Percentiles rank a stretch among this genome's conserved stretches.
These are phyloP conservation scores for Amaranthus tricolor DNA, from an alignment of 179 eudicot species.

Conservation along the genomic window DNA sequence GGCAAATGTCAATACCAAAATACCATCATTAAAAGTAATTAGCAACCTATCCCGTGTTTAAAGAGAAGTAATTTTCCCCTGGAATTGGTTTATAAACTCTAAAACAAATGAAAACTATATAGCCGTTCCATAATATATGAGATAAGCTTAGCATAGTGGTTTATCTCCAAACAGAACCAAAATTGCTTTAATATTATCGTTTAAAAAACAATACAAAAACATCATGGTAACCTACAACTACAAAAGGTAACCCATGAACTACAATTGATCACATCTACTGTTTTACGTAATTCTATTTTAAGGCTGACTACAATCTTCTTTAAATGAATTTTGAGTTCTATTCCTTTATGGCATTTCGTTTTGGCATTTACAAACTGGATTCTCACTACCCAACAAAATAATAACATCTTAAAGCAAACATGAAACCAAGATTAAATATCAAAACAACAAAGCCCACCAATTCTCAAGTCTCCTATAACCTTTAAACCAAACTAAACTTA, in stretches of 20 bases:
- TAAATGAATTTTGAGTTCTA: not conserved
- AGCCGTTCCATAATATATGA: not conserved
- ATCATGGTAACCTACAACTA: not conserved
- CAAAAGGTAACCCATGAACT: not conserved
- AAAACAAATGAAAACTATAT: not conserved
- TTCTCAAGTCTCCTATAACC: not conserved
- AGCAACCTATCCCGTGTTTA: not conserved
- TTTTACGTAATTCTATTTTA: not conserved
- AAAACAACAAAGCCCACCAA: constrained; percentile 1
- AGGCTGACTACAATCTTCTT: not conserved
- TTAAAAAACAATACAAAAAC: not conserved
- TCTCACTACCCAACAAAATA: not conserved
- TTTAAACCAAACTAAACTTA: not conserved
- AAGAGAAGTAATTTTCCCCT: not conserved
- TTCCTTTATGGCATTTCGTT: not conserved
- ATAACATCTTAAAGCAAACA: not conserved
- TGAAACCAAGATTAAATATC: not conserved
- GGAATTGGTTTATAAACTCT: not conserved
- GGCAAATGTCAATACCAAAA: too few relatives aligned
- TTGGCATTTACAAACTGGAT: not conserved
- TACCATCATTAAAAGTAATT: not conserved
- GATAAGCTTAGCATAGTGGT: not conserved
- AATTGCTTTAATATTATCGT: not conserved
- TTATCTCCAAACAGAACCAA: not conserved
- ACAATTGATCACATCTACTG: not conserved